Percentiles rank a stretch among this genome's conserved stretches.
These are phyloP conservation scores for Closterium sp. DNA, from an alignment of 139 green algal species.

Conservation along the genomic window DNA sequence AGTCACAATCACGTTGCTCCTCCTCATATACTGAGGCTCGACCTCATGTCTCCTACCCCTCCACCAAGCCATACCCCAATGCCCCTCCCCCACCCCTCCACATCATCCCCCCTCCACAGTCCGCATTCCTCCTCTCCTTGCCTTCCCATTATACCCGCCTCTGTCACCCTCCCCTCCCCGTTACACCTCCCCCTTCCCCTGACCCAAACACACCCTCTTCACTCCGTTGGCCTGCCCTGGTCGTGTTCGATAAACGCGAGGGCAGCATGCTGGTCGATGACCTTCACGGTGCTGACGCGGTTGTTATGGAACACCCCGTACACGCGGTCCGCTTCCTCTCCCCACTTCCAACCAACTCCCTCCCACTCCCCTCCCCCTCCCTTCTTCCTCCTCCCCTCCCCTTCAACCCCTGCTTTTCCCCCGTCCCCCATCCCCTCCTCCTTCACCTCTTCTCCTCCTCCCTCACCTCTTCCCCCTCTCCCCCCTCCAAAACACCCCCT, in stretches of 20 bases:
- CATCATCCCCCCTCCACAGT: too few relatives aligned
- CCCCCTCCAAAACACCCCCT: background rate
- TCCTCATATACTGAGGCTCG: too few relatives aligned
- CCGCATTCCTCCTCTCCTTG: too few relatives aligned
- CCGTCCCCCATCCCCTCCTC: too few relatives aligned
- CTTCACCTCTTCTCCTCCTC: background rate
- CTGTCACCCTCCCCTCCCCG: too few relatives aligned
- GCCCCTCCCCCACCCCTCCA: too few relatives aligned
- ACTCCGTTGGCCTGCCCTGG: slow-evolving; percentile 52
- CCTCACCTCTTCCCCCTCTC: background rate
- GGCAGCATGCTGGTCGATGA: slow-evolving; percentile 68
- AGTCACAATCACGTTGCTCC: background rate
- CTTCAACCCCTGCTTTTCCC: too few relatives aligned
- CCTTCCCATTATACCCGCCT: too few relatives aligned
- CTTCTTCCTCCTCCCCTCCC: background rate
- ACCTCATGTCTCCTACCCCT: too few relatives aligned
- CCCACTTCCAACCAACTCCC: too few relatives aligned
- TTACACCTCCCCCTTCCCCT: background rate
- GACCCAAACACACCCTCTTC: background rate
- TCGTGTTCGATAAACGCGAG: slow-evolving; percentile 74
- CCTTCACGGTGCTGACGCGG: slow-evolving; percentile 68
- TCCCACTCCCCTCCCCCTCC: too few relatives aligned
- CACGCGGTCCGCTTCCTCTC: slow-evolving; percentile 80
- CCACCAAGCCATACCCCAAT: too few relatives aligned
- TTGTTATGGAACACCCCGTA: slow-evolving; percentile 90